Conservation (phyloP, 371 early-diverging fungal genomes). For the Globomyces sp. region DNA sequence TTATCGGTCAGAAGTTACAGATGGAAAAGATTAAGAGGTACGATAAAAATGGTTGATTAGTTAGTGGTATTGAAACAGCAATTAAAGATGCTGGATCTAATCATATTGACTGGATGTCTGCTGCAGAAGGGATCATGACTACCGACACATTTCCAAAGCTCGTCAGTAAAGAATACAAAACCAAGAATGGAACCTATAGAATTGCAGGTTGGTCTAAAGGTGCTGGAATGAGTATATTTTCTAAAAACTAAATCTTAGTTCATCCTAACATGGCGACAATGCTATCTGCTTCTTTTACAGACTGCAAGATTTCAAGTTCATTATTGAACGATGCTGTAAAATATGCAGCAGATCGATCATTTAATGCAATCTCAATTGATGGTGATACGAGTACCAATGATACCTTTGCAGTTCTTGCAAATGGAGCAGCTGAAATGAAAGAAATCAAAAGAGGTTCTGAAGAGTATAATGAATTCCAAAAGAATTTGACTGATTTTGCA, state of each 20-base stretch:
- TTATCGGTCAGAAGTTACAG: slow-evolving; percentile 89
- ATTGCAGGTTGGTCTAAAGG: slow-evolving; percentile 95
- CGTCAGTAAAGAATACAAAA: slow-evolving; percentile 57
- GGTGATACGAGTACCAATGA: slow-evolving; percentile 97
- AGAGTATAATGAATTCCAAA: slow-evolving; percentile 68
- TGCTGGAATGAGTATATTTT: slow-evolving; percentile 74
- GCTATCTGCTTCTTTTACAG: slow-evolving; percentile 83
- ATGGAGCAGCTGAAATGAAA: slow-evolving; percentile 61
- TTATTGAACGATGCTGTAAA: slow-evolving; percentile 70
- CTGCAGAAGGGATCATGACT: slow-evolving; percentile 91
- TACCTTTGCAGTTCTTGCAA: slow-evolving; percentile 84
- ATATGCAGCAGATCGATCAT: slow-evolving; percentile 83
- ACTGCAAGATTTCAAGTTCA: slow-evolving; percentile 63
- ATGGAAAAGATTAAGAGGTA: slow-evolving; percentile 73
- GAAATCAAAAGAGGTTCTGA: slow-evolving; percentile 33
- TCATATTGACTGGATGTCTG: slow-evolving; percentile 73
- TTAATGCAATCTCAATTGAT: slow-evolving; percentile 92
- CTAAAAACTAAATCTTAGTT: slow-evolving; percentile 8
- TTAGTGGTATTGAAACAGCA: slow-evolving; percentile 53
- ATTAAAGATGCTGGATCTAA: slow-evolving; percentile 16
- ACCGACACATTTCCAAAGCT: slow-evolving; percentile 96
- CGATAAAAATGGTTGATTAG: too few relatives aligned
- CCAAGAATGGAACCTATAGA: slow-evolving; percentile 55
- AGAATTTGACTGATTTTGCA: slow-evolving; percentile 73
- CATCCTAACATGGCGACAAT: slow-evolving; percentile 76